Percentiles rank a stretch among this genome's conserved stretches.
phyloP scores from a whole-genome alignment of 345 rosid species.

The Syzygium oleosum region DNA sequence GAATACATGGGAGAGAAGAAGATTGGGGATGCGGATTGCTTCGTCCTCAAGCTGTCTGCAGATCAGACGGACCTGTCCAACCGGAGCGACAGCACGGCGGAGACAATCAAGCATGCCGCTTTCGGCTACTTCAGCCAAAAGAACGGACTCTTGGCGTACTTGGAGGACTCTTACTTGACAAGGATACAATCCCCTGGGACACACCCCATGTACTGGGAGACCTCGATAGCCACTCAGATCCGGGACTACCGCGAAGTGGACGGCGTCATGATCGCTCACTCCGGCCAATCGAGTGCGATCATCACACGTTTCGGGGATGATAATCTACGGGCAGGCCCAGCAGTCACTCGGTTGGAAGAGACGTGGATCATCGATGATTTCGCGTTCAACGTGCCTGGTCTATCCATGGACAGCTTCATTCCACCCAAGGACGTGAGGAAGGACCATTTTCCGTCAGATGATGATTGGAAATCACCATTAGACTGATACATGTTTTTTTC shows the following conservation, averaged over 20 bases:
- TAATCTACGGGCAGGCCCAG: constrained; percentile 51
- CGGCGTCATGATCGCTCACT: constrained; percentile 80
- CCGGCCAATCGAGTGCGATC: constrained; percentile 60
- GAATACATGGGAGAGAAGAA: constrained; percentile 85
- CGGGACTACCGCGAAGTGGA: constrained; percentile 68
- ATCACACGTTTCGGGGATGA: constrained; percentile 84
- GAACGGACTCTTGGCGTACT: constrained; percentile 62
- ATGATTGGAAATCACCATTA: constrained; percentile 30
- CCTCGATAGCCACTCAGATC: constrained; percentile 66
- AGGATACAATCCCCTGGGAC: constrained; percentile 84
- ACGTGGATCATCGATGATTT: constrained; percentile 79
- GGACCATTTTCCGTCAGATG: constrained; percentile 19
- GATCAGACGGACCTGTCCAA: constrained; percentile 61
- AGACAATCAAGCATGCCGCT: constrained; percentile 84
- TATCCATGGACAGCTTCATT: constrained; percentile 77
- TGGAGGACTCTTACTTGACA: constrained; percentile 63
- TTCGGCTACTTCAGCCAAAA: constrained; percentile 94
- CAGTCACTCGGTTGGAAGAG: constrained; percentile 77
- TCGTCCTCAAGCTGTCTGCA: constrained; percentile 69
- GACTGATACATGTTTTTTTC: not conserved
- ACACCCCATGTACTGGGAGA: constrained; percentile 85
- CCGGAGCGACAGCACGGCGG: constrained; percentile 78
- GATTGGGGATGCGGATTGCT: constrained; percentile 55
- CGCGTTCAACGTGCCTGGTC: constrained; percentile 73
- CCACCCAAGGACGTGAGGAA: constrained; percentile 68